phyloP scores from a whole-genome alignment of 108 stramenopile genomes.

The Skeletonema marinoi region DNA sequence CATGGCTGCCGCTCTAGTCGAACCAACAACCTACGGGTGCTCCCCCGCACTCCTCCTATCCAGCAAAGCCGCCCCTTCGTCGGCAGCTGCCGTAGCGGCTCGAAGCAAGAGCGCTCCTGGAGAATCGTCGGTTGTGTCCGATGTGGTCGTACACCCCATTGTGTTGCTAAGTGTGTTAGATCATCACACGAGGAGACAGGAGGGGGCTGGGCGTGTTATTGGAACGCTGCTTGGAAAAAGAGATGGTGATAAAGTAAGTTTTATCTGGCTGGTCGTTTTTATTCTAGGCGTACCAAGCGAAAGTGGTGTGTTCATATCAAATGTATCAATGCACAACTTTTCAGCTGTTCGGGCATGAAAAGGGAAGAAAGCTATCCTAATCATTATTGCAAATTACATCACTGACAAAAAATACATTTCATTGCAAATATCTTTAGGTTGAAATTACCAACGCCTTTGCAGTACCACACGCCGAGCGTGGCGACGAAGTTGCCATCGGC shows the following conservation, averaged over 20 bases:
- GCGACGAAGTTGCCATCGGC: constrained; percentile 94
- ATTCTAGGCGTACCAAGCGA: background rate
- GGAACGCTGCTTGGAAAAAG: constrained; percentile 78
- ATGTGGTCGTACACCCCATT: constrained; percentile 80
- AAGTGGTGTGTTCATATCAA: background rate
- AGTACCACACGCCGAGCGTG: constrained; percentile 92
- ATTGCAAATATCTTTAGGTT: constrained; percentile 40
- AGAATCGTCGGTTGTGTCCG: constrained; percentile 25
- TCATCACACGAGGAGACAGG: constrained; percentile 83
- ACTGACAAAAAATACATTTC: background rate
- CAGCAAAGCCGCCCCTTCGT: constrained; percentile 1
- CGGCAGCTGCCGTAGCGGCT: background rate
- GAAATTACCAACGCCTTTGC: constrained; percentile 96
- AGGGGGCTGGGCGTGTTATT: constrained; percentile 79
- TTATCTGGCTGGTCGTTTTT: background rate
- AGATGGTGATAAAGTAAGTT: constrained; percentile 64
- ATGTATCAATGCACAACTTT: background rate
- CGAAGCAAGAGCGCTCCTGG: constrained; percentile 2
- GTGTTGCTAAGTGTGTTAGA: constrained; percentile 85
- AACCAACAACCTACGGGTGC: constrained; percentile 40
- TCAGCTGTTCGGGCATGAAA: background rate
- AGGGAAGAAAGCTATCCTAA: background rate
- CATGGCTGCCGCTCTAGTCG: constrained; percentile 20
- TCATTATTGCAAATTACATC: background rate
- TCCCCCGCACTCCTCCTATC: constrained; percentile 39